A percentile compares a stretch with the other conserved stretches of the same genome.
Evolutionary conservation across 2,329 filamentous ascomycete genomes (phyloP).

Genomic region (Chrysoporthe cubensis): DNA sequence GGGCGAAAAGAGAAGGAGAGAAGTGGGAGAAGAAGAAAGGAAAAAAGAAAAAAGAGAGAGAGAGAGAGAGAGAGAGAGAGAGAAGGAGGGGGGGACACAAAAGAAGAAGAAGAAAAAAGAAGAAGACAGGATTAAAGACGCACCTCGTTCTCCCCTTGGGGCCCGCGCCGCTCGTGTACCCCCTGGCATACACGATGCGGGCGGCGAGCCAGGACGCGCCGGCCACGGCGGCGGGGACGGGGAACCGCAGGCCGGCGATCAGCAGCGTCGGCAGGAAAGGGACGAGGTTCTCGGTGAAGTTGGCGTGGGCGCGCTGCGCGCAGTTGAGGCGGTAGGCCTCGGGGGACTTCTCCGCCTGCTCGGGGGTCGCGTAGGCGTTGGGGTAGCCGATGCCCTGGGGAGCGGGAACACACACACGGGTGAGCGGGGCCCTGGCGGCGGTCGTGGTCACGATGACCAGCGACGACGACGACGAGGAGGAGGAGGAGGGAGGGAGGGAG

Average conservation of each 20-base stretch:
- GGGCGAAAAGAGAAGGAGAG: too few relatives aligned
- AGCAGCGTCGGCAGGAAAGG: constrained; percentile 57
- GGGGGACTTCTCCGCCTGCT: constrained; percentile 58
- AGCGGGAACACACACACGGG: too few relatives aligned
- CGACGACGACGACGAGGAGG: too few relatives aligned
- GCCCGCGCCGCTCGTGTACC: constrained; percentile 47
- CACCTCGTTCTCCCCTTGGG: constrained; percentile 17
- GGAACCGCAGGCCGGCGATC: constrained; percentile 60
- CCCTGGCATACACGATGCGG: constrained; percentile 58
- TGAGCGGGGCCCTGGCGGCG: too few relatives aligned
- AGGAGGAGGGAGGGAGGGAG: neutral
- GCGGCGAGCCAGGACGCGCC: constrained; percentile 57
- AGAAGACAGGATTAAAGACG: neutral
- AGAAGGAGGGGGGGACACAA: neutral
- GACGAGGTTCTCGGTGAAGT: constrained; percentile 65
- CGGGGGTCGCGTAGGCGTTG: constrained; percentile 57
- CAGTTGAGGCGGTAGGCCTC: constrained; percentile 66
- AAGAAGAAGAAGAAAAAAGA: neutral
- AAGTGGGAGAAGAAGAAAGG: neutral
- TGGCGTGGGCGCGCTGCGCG: constrained; percentile 65
- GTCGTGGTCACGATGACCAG: neutral
- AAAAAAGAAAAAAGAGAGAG: too few relatives aligned
- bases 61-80: too few relatives aligned
- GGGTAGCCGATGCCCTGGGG: constrained; percentile 57
- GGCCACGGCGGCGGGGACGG: constrained; percentile 51